These are phyloP conservation scores for Rhizopus arrhizus DNA, from an alignment of 371 early-diverging fungal genomes.

Conservation along the genomic window DNA sequence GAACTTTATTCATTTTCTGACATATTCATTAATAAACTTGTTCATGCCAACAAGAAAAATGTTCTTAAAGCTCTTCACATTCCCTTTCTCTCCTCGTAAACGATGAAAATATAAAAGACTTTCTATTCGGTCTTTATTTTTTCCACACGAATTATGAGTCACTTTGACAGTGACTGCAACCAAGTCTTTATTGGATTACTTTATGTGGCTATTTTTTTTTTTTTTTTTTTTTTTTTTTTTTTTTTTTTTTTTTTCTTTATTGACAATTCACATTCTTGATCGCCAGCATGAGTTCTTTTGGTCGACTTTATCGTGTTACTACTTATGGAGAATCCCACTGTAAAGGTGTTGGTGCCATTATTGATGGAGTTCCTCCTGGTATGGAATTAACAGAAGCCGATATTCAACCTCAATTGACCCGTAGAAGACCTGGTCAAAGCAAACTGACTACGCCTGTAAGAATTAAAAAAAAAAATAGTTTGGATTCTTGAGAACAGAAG, in stretches of 20 bases:
- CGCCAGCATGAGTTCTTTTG: constrained; percentile 77
- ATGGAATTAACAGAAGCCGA: constrained; percentile 85
- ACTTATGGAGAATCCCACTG: constrained; percentile 98
- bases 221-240: constrained; percentile 17
- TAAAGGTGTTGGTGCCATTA: constrained; percentile 94
- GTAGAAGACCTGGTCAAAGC: constrained; percentile 95
- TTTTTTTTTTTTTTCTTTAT: constrained; percentile 10
- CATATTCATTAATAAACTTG: not conserved
- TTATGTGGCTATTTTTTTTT: constrained; percentile 1
- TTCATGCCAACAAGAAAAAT: not conserved
- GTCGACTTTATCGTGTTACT: constrained; percentile 82
- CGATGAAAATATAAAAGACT: too few species aligned
- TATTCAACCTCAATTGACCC: constrained; percentile 89
- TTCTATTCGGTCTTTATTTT: too few species aligned
- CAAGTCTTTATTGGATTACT: not conserved
- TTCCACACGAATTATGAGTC: not conserved
- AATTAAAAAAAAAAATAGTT: not conserved
- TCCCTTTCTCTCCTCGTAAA: too few species aligned
- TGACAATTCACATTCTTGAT: not conserved
- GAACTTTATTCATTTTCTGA: not conserved
- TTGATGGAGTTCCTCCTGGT: constrained; percentile 96
- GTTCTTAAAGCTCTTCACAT: too few species aligned
- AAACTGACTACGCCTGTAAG: constrained; percentile 92
- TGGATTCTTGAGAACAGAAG: not conserved
- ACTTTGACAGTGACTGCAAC: constrained; percentile 1